Evolutionary conservation across 805 yeast genomes (phyloP).

Genomic region (Saturnispora ahearnii): DNA sequence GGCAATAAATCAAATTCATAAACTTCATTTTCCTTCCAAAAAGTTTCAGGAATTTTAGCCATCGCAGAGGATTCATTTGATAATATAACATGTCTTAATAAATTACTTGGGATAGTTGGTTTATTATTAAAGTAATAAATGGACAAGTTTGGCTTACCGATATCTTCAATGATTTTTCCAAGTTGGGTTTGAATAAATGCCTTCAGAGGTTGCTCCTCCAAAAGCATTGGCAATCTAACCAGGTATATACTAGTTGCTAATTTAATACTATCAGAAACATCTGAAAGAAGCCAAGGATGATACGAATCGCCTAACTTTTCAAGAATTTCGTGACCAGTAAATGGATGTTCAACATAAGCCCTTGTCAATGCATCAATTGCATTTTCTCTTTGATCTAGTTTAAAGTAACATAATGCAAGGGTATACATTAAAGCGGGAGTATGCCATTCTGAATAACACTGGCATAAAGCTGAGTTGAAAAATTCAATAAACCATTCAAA

Average conservation of each 20-base stretch:
- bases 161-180: slow-evolving; percentile 9
- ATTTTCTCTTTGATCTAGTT: slow-evolving; percentile 26
- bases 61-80: slow-evolving; percentile 64
- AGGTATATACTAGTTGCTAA: slow-evolving; percentile 50
- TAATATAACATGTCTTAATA: slow-evolving; percentile 57
- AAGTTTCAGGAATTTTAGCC: slow-evolving; percentile 54
- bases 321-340: slow-evolving; percentile 42
- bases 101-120: slow-evolving; percentile 45
- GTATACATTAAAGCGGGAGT: slow-evolving; percentile 69
- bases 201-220: slow-evolving; percentile 41
- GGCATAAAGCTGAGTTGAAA: slow-evolving; percentile 45
- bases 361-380: slow-evolving; percentile 41
- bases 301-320: slow-evolving; percentile 36
- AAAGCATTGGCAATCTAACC: slow-evolving; percentile 43
- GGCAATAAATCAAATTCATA: slow-evolving; percentile 69
- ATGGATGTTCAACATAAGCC: slow-evolving; percentile 53
- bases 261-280: slow-evolving; percentile 26
- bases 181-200: slow-evolving; percentile 30
- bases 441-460: slow-evolving; percentile 54
- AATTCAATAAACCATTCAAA: slow-evolving; percentile 52
- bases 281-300: slow-evolving; percentile 21
- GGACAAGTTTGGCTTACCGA: slow-evolving; percentile 13
- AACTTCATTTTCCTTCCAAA: slow-evolving; percentile 55
- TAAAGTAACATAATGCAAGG: slow-evolving; percentile 50
- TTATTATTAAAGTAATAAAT: slow-evolving; percentile 16